Percentiles rank a stretch among this genome's conserved stretches.
These are phyloP conservation scores for Jamesozyma lodderae DNA, from an alignment of 805 yeast species.

Conservation along the genomic window DNA sequence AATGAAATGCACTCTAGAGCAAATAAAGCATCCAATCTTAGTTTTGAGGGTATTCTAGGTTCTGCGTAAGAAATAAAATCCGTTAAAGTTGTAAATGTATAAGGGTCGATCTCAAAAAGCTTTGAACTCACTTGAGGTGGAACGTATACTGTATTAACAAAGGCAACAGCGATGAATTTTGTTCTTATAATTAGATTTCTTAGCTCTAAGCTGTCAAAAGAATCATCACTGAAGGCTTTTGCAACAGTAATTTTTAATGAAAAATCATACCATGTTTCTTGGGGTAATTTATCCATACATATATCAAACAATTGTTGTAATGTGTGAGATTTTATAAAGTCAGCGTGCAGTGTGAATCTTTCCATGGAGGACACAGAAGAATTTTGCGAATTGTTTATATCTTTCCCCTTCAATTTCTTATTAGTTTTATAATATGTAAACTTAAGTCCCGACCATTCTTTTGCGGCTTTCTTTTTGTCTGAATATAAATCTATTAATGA, in stretches of 20 bases:
- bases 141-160: conserved; percentile 46
- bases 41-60: conserved; percentile 40
- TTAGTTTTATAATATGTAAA: conserved; percentile 39
- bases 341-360: conserved; percentile 43
- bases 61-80: conserved; percentile 64
- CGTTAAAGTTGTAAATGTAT: conserved; percentile 56
- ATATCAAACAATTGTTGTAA: conserved; percentile 56
- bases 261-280: conserved; percentile 55
- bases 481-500: conserved; percentile 40
- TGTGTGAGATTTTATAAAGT: conserved; percentile 44
- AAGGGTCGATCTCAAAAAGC: conserved; percentile 65
- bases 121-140: conserved; percentile 54
- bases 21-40: conserved; percentile 52
- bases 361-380: conserved; percentile 28
- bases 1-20: conserved; percentile 62
- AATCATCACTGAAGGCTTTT: conserved; percentile 57
- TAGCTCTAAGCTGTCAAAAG: conserved; percentile 43
- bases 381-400: conserved; percentile 7
- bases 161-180: conserved; percentile 61
- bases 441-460: conserved; percentile 47
- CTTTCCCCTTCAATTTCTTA: conserved; percentile 16
- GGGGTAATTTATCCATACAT: conserved; percentile 50
- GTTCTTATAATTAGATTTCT: conserved; percentile 53
- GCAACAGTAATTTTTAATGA: conserved; percentile 53
- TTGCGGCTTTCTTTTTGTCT: conserved; percentile 39